phyloP scores from a whole-genome alignment of 2,329 filamentous ascomycete species.

The Colletotrichum filicis region DNA sequence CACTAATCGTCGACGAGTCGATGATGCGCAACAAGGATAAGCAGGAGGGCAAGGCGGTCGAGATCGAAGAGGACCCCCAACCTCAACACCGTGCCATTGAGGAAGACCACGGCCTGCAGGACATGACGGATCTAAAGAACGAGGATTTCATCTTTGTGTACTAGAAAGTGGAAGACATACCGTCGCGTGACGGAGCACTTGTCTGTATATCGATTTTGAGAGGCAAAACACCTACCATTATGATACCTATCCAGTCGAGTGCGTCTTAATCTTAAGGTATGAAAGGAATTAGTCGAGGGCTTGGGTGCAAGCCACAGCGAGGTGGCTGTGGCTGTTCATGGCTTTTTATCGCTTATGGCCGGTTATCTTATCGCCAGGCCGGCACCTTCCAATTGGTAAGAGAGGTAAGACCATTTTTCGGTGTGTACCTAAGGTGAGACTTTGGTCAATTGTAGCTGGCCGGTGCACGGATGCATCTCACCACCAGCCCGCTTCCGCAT shows the following conservation, averaged over 20 bases:
- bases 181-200: too few species aligned
- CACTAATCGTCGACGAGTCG: slow-evolving; percentile 23
- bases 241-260: too few species aligned
- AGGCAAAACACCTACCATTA: too few species aligned
- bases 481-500: background rate
- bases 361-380: too few species aligned
- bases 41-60: slow-evolving; percentile 37
- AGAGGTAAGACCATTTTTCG: too few species aligned
- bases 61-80: slow-evolving; percentile 37
- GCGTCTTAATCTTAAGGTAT: too few species aligned
- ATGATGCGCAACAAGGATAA: slow-evolving; percentile 31
- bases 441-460: fast-evolving
- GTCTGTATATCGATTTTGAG: too few species aligned
- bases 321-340: too few species aligned
- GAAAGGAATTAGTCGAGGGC: too few species aligned
- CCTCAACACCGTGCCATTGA: slow-evolving; percentile 38
- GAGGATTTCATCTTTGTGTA: slow-evolving; percentile 71
- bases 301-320: too few species aligned
- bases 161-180: slow-evolving; percentile 25
- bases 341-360: too few species aligned
- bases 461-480: background rate
- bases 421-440: background rate
- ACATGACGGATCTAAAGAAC: slow-evolving; percentile 68
- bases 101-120: slow-evolving; percentile 56
- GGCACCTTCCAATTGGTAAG: too few species aligned